Evolutionary conservation across 2,329 filamentous ascomycete genomes (phyloP), one percentile per base, ranked within the genome.

Genomic region (Knufia fluminis): DNA sequence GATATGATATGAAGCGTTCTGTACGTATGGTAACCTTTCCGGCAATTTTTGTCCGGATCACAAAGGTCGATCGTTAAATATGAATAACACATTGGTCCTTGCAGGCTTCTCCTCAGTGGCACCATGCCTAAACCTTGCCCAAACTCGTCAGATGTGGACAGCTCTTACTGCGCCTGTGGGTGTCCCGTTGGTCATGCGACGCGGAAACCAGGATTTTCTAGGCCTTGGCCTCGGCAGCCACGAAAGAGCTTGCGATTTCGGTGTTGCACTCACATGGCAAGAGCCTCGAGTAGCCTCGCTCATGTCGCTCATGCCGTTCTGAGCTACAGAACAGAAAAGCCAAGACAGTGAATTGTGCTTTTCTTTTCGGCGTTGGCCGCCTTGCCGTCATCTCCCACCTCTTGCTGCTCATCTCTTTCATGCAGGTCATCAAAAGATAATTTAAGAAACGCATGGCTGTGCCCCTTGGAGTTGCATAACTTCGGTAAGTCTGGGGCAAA

Each of bases 71-170:
- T 36, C 33, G 26, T 28, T 12, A 6, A 28, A 12, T 12, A 28
- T 12, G 26, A 28, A 12, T 28, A 28, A 28, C 26, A 12, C 26
- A 8, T 36, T 36, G 33, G 33, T 22, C 36, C 16, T 35, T 36
- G 31, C 28, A 24, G 32, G 9, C 22, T 46, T 48, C 47, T 44
- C 28, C 47, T 43, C 31, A 46, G 22, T 45, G 42, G 28, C 28
- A n/a, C 28, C 22, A 20, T 40, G 42, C 24, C 41, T 14, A 45
- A 28, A 28, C 9, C 7, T 9, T 31, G n/a, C n/a, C n/a, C n/a
- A n/a, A n/a, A n/a, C n/a, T n/a, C n/a, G n/a, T n/a, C 14, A 19
- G 23, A 14, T 46, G 31, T n/a, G 19, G 20, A 19, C 17, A 19
- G 28, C 7, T 46, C 26, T 16, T 23, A 31, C 43, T 36, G 31